Evolutionary conservation across 2,329 filamentous ascomycete species (phyloP).

Genomic region (Nothomitra cinnamomea): DNA sequence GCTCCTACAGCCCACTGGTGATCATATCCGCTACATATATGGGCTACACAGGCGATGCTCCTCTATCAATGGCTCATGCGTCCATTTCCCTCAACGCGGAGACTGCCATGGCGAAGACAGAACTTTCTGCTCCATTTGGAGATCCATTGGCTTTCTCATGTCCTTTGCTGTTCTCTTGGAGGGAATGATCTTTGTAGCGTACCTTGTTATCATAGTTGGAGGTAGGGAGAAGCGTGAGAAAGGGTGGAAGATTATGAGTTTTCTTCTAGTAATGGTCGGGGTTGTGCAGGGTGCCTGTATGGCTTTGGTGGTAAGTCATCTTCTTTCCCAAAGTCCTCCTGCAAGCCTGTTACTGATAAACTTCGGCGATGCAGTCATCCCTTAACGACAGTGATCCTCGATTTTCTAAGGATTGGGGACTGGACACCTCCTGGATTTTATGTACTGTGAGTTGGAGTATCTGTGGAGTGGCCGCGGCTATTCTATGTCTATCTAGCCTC

Average conservation of each 20-base stretch:
- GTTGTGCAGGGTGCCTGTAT: constrained; percentile 60
- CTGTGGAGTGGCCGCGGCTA: constrained; percentile 33
- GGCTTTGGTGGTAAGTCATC: constrained; percentile 59
- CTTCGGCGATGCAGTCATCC: constrained; percentile 45
- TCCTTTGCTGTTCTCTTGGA: constrained; percentile 70
- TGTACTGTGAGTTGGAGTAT: constrained; percentile 42
- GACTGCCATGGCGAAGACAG: constrained; percentile 51
- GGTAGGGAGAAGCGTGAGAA: constrained; percentile 64
- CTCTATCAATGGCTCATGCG: constrained; percentile 45
- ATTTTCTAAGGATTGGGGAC: constrained; percentile 66
- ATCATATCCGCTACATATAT: constrained; percentile 44
- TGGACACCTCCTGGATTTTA: constrained; percentile 66
- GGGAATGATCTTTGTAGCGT: constrained; percentile 63
- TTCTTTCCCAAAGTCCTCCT: background rate
- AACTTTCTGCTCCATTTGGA: constrained; percentile 85
- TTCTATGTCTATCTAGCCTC: constrained; percentile 48
- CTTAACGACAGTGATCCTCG: constrained; percentile 68
- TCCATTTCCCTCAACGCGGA: constrained; percentile 46
- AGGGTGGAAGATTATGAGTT: constrained; percentile 63
- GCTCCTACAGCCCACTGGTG: constrained; percentile 16
- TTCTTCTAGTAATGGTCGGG: constrained; percentile 47
- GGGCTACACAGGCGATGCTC: constrained; percentile 74
- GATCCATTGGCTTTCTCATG: constrained; percentile 73
- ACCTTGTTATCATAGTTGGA: constrained; percentile 58
- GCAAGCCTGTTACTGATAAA: background rate